These are phyloP conservation scores for Geranomyces michiganensis DNA, from an alignment of 192 early-diverging fungal species.

Conservation along the genomic window DNA sequence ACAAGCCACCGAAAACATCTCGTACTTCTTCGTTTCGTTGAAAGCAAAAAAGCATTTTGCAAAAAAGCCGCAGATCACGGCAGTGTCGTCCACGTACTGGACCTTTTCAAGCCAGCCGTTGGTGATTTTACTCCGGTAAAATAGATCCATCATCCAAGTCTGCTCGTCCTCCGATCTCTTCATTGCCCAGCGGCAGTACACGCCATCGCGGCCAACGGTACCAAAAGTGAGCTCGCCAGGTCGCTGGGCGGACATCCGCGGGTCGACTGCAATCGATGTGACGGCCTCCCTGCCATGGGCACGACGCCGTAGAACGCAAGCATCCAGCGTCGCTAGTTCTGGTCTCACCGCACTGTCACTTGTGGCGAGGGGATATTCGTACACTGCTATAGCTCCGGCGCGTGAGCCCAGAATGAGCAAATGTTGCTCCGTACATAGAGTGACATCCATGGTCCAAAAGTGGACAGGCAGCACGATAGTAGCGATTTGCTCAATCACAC, in stretches of 20 bases:
- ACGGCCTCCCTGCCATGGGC: conserved; percentile 57
- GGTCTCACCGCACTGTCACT: neutral
- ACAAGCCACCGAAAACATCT: conserved; percentile 71
- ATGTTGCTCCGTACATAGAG: neutral
- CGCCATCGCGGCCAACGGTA: conserved; percentile 70
- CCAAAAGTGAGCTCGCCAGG: conserved; percentile 51
- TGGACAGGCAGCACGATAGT: conserved; percentile 16
- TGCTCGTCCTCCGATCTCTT: neutral
- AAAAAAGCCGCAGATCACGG: conserved; percentile 73
- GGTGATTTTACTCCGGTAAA: conserved; percentile 68
- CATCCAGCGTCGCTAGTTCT: conserved; percentile 25
- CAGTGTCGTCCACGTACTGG: conserved; percentile 48
- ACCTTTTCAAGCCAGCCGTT: conserved; percentile 72
- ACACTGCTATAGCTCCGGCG: conserved; percentile 35
- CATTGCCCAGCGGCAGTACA: conserved; percentile 43
- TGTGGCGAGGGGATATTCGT: conserved; percentile 11
- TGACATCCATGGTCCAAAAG: conserved; percentile 25
- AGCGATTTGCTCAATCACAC: neutral
- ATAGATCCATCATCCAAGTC: conserved; percentile 46
- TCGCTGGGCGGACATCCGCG: conserved; percentile 9
- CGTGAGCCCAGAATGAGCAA: conserved; percentile 33
- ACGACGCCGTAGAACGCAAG: conserved; percentile 38
- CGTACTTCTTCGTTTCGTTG: conserved; percentile 68
- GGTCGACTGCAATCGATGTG: conserved; percentile 43
- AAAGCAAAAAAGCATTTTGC: conserved; percentile 71